These are phyloP conservation scores for Calonectria pseudoreteaudii DNA, from an alignment of 2,329 filamentous ascomycete genomes.

Conservation along the genomic window DNA sequence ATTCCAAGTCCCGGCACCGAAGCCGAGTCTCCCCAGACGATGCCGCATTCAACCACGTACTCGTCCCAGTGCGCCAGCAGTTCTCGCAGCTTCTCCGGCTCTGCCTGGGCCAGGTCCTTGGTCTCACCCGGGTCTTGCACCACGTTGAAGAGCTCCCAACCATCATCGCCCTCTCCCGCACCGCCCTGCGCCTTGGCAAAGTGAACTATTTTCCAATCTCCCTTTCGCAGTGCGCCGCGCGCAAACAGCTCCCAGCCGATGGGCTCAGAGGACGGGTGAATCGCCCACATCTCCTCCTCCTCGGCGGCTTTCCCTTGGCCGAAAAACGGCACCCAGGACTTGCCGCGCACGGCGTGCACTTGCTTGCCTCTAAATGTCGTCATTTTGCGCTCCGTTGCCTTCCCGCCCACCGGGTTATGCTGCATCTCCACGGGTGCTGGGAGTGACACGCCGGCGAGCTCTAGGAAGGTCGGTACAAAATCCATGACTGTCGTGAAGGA, in stretches of 20 bases:
- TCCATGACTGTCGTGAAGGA: slow-evolving; percentile 6
- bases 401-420: background rate
- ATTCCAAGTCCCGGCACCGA: background rate
- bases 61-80: slow-evolving; percentile 47
- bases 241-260: slow-evolving; percentile 45
- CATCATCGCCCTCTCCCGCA: slow-evolving; percentile 24
- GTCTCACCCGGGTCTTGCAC: background rate
- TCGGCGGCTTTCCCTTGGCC: background rate
- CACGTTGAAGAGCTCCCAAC: slow-evolving; percentile 33
- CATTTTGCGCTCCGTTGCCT: background rate
- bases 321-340: slow-evolving; percentile 26
- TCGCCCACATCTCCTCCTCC: background rate
- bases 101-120: background rate
- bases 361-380: slow-evolving; percentile 54
- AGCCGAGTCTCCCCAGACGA: slow-evolving; percentile 21
- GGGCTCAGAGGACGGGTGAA: background rate
- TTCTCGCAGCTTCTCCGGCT: slow-evolving; percentile 37
- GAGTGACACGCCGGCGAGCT: background rate
- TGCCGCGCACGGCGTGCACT: slow-evolving; percentile 63
- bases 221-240: slow-evolving; percentile 47
- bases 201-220: slow-evolving; percentile 49
- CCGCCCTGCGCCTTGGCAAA: slow-evolving; percentile 41
- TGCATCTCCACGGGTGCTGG: background rate
- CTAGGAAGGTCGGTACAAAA: background rate
- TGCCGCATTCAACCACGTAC: slow-evolving; percentile 42